Evolutionary conservation across 371 early-diverging fungal genomes (phyloP).

Genomic region (Mortierella sp.): DNA sequence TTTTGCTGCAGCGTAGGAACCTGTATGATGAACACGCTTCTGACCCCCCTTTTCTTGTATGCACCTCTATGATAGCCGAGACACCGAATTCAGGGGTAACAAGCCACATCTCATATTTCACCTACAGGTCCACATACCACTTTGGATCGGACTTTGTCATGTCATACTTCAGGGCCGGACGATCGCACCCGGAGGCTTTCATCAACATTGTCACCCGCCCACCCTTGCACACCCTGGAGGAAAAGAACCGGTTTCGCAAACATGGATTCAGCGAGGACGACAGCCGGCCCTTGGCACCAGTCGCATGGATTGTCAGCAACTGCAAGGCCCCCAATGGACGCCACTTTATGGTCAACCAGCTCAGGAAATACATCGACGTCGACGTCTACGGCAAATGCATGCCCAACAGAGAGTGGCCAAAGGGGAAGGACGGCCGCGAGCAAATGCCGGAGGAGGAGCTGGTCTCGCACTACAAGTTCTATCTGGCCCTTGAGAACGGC

Average conservation of each 20-base stretch:
- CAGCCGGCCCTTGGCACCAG: conserved; percentile 6
- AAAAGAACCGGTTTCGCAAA: conserved; percentile 10
- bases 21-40: too few species aligned
- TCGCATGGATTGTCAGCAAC: conserved; percentile 22
- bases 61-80: too few species aligned
- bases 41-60: not conserved
- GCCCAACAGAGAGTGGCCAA: conserved; percentile 1
- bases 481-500: conserved; percentile 14
- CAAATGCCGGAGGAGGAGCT: not conserved
- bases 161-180: conserved; percentile 9
- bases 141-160: conserved; percentile 12
- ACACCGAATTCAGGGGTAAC: not conserved
- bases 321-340: conserved; percentile 8
- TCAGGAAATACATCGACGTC: conserved; percentile 5
- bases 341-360: not conserved
- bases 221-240: conserved; percentile 15
- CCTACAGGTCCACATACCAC: conserved; percentile 19
- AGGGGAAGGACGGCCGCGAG: conserved; percentile 7
- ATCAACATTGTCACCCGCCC: too few species aligned
- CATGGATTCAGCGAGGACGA: not conserved
- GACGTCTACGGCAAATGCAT: conserved; percentile 23
- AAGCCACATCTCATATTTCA: not conserved
- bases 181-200: not conserved
- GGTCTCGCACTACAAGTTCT: conserved; percentile 24
- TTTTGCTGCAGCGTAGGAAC: not conserved